Evolutionary conservation across 441 rosid genomes (phyloP), one percentile per base, ranked within the genome.

Genomic region (Erodium chrysanthum): DNA sequence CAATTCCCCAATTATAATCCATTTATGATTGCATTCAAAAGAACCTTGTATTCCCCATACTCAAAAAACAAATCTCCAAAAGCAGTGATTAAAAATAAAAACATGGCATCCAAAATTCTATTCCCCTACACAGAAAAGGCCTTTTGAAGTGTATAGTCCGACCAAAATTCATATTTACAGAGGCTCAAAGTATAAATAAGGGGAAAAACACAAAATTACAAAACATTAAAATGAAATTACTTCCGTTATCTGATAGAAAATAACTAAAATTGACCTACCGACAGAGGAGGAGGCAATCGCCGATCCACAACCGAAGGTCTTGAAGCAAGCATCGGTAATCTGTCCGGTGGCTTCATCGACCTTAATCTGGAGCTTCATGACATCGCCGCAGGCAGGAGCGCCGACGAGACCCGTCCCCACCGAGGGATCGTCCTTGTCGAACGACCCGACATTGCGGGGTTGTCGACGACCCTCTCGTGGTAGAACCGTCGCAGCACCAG

Each of bases 281-380:
- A 92, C 96, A 40, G 98, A 90, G 2, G 96, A 92, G 0, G 98
- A 93, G 0, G 97, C 97, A 67, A 93, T 90, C n/a, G 97, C 97
- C 0, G 98, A 93, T 0, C 97, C 98, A 69, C 96, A 93, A 6
- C 98, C 98, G 65, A 93, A 93, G 62, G 97, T 90, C 86, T 92
- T 92, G 72, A 92, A 92, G 29, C 98, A 78, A 66, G 98, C 98
- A 72, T 92, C 97, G 5, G 81, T 75, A 69, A 92, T 92, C 76
- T 88, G 77, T 7, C 95, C 97, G 17, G 90, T 86, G 74, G 81
- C 71, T 42, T 92, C 97, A 69, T 93, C 95, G 42, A 90, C 91
- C 85, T 77, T 93, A 54, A 93, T 90, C 64, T 90, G 98, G 22
- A 93, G 89, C 88, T 93, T 93, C 98, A 90, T 93, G 2, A 93